Evolutionary conservation across 2,329 filamentous ascomycete genomes (phyloP).

Genomic region (Sclerotinia minor): DNA sequence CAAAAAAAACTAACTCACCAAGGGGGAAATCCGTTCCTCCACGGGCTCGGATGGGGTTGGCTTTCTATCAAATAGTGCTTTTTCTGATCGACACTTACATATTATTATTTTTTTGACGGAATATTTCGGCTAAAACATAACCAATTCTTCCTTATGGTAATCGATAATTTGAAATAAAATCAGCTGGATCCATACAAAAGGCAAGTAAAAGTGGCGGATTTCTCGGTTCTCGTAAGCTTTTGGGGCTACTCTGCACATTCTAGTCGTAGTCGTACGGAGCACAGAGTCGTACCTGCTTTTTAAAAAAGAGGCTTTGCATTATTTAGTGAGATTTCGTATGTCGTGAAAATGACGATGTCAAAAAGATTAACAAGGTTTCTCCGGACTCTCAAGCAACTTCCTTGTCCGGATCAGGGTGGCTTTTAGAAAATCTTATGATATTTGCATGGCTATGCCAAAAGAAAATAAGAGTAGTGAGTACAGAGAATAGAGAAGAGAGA

Average conservation of each 20-base stretch:
- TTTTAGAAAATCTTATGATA: background rate
- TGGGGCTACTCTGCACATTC: background rate
- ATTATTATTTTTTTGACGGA: background rate
- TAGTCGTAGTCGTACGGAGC: background rate
- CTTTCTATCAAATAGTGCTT: conserved; percentile 8
- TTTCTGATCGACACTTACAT: background rate
- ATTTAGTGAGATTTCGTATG: conserved; percentile 8
- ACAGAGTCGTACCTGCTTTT: conserved; percentile 1
- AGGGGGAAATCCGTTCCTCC: background rate
- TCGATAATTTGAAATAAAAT: background rate
- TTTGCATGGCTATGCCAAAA: conserved; percentile 2
- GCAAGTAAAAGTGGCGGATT: background rate
- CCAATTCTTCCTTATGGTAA: background rate
- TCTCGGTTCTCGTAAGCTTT: background rate
- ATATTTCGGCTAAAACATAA: background rate
- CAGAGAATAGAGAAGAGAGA: background rate
- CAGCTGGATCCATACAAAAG: background rate
- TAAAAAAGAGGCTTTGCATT: conserved; percentile 1
- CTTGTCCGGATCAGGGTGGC: conserved; percentile 4
- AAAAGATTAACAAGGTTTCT: conserved; percentile 19
- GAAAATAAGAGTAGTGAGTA: too few relatives aligned
- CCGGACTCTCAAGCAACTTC: conserved; percentile 14
- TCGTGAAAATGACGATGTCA: background rate
- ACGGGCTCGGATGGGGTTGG: background rate
- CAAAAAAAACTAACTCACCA: conserved; percentile 11